Evolutionary conservation across 2,329 filamentous ascomycete species (phyloP).

Genomic region (Helotiales sp.): DNA sequence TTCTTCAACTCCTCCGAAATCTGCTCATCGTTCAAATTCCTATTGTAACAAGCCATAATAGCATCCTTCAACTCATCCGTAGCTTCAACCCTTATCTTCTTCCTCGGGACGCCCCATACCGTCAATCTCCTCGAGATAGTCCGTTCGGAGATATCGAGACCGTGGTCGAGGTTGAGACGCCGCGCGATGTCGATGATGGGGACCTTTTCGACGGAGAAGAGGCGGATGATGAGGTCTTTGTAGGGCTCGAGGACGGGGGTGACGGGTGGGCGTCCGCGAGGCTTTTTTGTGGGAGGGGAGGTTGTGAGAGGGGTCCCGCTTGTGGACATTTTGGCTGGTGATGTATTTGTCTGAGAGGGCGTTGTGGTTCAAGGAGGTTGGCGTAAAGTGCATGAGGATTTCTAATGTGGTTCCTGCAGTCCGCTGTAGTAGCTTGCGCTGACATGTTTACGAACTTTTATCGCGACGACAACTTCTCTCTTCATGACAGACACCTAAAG

Average conservation of each 20-base stretch:
- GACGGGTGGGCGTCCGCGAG: slow-evolving; percentile 29
- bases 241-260: slow-evolving; percentile 30
- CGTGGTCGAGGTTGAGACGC: slow-evolving; percentile 29
- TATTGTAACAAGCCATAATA: slow-evolving; percentile 31
- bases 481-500: neutral
- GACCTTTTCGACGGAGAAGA: slow-evolving; percentile 28
- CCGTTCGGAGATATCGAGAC: slow-evolving; percentile 31
- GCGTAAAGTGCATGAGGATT: neutral
- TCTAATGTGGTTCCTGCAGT: slow-evolving; percentile 2
- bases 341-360: slow-evolving; percentile 26
- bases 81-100: slow-evolving; percentile 25
- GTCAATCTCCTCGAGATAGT: slow-evolving; percentile 31
- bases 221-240: slow-evolving; percentile 30
- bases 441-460: neutral
- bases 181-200: slow-evolving; percentile 32
- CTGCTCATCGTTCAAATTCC: slow-evolving; percentile 33
- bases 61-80: slow-evolving; percentile 29
- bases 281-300: slow-evolving; percentile 13
- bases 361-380: slow-evolving; percentile 25
- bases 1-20: slow-evolving; percentile 26
- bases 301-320: slow-evolving; percentile 5
- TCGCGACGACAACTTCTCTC: neutral
- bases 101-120: slow-evolving; percentile 31
- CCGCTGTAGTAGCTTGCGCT: slow-evolving; percentile 12
- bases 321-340: slow-evolving; percentile 17